These are phyloP conservation scores for Spencermartinsiella europaea DNA, from an alignment of 805 yeast genomes.

Conservation along the genomic window DNA sequence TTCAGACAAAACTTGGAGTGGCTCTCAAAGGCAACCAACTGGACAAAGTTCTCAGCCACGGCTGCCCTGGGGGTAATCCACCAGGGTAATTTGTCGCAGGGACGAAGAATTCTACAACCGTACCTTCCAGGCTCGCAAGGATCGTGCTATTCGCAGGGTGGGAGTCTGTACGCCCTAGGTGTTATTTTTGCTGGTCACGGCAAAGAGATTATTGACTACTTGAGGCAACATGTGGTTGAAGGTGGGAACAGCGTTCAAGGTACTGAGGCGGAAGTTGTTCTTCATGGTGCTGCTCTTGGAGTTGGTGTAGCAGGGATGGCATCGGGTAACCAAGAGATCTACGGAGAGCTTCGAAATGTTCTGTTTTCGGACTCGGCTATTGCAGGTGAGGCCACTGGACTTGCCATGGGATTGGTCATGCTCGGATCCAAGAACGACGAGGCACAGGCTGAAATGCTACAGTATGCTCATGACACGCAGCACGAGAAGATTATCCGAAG, in stretches of 20 bases:
- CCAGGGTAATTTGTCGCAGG: slow-evolving; percentile 89
- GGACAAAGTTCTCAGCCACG: slow-evolving; percentile 97
- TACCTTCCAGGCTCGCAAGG: slow-evolving; percentile 79
- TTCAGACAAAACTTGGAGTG: slow-evolving; percentile 88
- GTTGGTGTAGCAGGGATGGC: slow-evolving; percentile 98
- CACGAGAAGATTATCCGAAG: slow-evolving; percentile 95
- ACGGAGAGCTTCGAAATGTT: slow-evolving; percentile 77
- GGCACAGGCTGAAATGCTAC: slow-evolving; percentile 72
- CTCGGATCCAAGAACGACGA: slow-evolving; percentile 76
- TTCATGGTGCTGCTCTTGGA: slow-evolving; percentile 96
- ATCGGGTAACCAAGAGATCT: slow-evolving; percentile 63
- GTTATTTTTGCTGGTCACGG: slow-evolving; percentile 96
- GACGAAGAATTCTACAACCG: slow-evolving; percentile 79
- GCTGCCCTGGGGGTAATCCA: slow-evolving; percentile 98
- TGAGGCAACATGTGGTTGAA: slow-evolving; percentile 58
- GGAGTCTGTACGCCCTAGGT: slow-evolving; percentile 89
- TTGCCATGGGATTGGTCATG: slow-evolving; percentile 94
- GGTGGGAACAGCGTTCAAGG: slow-evolving; percentile 34
- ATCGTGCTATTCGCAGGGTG: slow-evolving; percentile 90
- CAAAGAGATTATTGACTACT: slow-evolving; percentile 66
- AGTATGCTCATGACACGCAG: slow-evolving; percentile 90
- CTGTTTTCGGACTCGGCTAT: slow-evolving; percentile 86
- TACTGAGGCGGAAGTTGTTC: slow-evolving; percentile 70
- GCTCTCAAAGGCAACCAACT: slow-evolving; percentile 95
- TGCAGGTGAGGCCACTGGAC: slow-evolving; percentile 94